A percentile compares a stretch with the other conserved stretches of the same genome.
These are phyloP conservation scores for Dendrostoma leiphaemia DNA, from an alignment of 2,329 filamentous ascomycete species.

Conservation along the genomic window DNA sequence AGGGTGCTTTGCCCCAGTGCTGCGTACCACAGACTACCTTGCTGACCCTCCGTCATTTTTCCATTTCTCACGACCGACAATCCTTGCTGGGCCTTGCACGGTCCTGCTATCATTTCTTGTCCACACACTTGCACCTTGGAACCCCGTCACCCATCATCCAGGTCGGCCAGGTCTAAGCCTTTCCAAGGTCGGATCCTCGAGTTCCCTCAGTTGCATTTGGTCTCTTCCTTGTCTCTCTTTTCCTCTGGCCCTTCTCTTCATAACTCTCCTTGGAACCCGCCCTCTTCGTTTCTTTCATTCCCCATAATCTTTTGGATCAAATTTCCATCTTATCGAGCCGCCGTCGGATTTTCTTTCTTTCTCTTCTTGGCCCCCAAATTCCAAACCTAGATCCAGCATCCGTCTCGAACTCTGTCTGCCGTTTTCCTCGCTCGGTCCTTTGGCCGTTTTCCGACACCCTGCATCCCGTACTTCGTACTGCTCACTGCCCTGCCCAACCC, in stretches of 20 bases:
- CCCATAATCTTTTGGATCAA: neutral
- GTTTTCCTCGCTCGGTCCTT: conserved; percentile 6
- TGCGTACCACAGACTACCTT: conserved; percentile 2
- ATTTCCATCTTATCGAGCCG: neutral
- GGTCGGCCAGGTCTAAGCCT: conserved; percentile 15
- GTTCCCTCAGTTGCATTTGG: conserved; percentile 5
- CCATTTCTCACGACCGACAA: neutral
- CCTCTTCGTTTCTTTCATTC: conserved; percentile 5
- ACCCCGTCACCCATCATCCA: neutral
- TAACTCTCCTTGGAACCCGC: conserved; percentile 12
- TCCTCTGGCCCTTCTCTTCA: conserved; percentile 1
- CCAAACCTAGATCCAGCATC: neutral
- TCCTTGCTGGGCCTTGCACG: neutral
- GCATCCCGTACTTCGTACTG: too few relatives aligned
- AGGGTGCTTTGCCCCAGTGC: neutral
- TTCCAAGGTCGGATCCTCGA: conserved; percentile 17
- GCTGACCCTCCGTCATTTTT: neutral
- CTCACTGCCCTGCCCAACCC: too few relatives aligned
- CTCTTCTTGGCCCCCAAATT: neutral
- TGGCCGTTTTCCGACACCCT: conserved; percentile 8
- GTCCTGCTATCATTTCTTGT: neutral
- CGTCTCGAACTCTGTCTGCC: neutral
- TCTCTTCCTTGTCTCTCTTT: conserved; percentile 5
- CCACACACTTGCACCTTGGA: neutral
- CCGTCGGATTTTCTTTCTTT: neutral